A percentile compares a stretch with the other conserved stretches of the same genome.
phyloP scores from a whole-genome alignment of 805 yeast species.

The Lachancea mirantina region DNA sequence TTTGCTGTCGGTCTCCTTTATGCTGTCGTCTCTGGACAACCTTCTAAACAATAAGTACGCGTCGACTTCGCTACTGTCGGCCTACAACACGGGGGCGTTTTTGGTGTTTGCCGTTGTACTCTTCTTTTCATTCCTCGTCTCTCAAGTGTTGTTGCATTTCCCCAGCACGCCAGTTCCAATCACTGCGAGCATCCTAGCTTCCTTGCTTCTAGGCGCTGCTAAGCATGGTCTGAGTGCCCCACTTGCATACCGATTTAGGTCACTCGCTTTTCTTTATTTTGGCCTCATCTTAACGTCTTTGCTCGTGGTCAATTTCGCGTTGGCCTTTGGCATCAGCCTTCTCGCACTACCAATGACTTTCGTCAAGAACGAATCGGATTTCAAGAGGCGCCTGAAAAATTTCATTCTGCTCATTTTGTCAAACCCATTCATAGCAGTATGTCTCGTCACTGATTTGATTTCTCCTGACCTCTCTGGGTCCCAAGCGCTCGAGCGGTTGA shows the following conservation, averaged over 20 bases:
- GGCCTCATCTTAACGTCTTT: conserved; percentile 67
- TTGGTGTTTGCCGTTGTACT: conserved; percentile 28
- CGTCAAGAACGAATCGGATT: conserved; percentile 24
- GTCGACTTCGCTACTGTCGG: conserved; percentile 10
- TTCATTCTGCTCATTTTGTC: conserved; percentile 35
- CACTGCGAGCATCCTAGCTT: conserved; percentile 11
- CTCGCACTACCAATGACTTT: conserved; percentile 71
- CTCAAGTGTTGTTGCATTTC: conserved; percentile 15
- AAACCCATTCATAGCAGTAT: conserved; percentile 44
- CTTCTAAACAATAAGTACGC: conserved; percentile 29
- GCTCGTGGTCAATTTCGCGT: conserved; percentile 75
- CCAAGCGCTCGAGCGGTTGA: conserved; percentile 42
- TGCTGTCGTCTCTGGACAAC: conserved; percentile 57
- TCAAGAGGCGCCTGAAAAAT: conserved; percentile 22
- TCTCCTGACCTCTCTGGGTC: conserved; percentile 32
- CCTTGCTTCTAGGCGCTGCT: too few species aligned
- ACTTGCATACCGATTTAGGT: conserved; percentile 30
- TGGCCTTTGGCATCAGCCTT: conserved; percentile 66
- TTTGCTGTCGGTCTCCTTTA: conserved; percentile 59
- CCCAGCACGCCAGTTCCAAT: conserved; percentile 16
- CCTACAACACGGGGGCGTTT: conserved; percentile 17
- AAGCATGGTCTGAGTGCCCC: too few species aligned
- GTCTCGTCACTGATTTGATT: conserved; percentile 27
- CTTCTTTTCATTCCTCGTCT: conserved; percentile 22
- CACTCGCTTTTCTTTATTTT: conserved; percentile 48